Evolutionary conservation across 139 green algal species (phyloP), one percentile per base, ranked within the genome.

Genomic region (Chlorella sorokiniana): DNA sequence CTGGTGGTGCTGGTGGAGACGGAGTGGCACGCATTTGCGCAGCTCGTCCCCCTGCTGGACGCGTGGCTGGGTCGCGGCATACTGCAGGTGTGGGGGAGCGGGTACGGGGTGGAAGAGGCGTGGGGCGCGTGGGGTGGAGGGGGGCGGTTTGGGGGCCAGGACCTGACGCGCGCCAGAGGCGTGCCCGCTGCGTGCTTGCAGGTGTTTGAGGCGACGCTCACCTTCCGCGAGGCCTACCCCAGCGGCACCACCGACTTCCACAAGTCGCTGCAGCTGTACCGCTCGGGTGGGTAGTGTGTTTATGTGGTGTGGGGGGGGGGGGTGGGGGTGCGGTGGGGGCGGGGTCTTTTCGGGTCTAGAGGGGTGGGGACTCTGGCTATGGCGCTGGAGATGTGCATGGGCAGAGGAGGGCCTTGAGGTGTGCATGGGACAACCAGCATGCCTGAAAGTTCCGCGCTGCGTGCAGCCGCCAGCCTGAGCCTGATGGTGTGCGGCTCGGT

Each of bases 1-100:
- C 37, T 79, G 0, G 23, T 79, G 25, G 51, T 81, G 25, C 65
- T 90, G 35, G 72, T 90, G 41, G 86, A 90, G 69, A 78, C 85
- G 0, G 86, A 90, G 76, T 86, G 72, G 61, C 69, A 68, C 23
- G 72, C 80, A 51, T 63, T 90, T 4, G 38, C 88, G 38, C 35
- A 69, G 27, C 38, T 81, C 29, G 70, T 81, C 31, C 81, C 81
- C 8, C 70, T 88, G 16, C 42, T 90, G 69, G 86, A 90, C 6
- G 27, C 82, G 16, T 90, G 86, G 86, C 16, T 85, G 37, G 73
- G 69, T 6, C 67, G 83, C 2, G 78, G 78, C 40, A 25, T 87
- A 23, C 63, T 75, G 45, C 77, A 82, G 77, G 77, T 56, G 35
- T 27, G 38, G 16, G 11, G 63, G 63, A 4, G 63, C n/a, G 8